Percentiles rank a stretch among this genome's conserved stretches.
Conservation (phyloP, 352 stramenopile species). For the Hyphochytrium catenoides region DNA sequence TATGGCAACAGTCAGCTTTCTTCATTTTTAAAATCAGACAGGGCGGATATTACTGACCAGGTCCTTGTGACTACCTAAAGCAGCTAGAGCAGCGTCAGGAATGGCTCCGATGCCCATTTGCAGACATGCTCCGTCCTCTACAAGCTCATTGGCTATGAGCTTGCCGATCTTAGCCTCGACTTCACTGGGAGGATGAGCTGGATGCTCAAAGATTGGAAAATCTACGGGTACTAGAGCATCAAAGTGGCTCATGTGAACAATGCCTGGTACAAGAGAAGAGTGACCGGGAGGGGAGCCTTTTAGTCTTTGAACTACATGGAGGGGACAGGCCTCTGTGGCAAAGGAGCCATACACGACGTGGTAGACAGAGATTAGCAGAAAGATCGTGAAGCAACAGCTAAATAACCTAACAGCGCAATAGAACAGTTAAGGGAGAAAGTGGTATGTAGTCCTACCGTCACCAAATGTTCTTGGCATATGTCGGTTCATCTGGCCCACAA, state of each 20-base stretch:
- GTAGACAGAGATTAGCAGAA: constrained; percentile 17
- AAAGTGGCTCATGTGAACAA: too few relatives aligned
- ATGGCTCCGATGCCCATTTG: constrained; percentile 19
- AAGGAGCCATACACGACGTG: constrained; percentile 14
- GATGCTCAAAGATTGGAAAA: background rate
- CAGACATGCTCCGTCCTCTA: constrained; percentile 11
- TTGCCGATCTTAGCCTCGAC: constrained; percentile 12
- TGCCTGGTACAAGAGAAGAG: too few relatives aligned
- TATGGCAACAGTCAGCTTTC: too few relatives aligned
- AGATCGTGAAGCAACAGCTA: too few relatives aligned
- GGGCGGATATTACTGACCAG: constrained; percentile 6
- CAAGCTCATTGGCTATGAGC: constrained; percentile 16
- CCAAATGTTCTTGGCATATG: constrained; percentile 18
- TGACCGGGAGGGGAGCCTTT: constrained; percentile 2
- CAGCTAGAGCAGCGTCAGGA: constrained; percentile 15
- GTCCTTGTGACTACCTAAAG: constrained; percentile 11
- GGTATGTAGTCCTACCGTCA: too few relatives aligned
- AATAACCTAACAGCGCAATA: too few relatives aligned
- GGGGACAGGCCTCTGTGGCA: constrained; percentile 4
- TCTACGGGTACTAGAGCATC: constrained; percentile 3
- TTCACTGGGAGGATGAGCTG: background rate
- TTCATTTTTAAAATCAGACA: too few relatives aligned
- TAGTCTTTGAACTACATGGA: background rate
- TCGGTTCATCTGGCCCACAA: constrained; percentile 16
- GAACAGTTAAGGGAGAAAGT: too few relatives aligned